Conservation (phyloP, 768 basidiomycete genomes). For the Leccinum variicolor region DNA sequence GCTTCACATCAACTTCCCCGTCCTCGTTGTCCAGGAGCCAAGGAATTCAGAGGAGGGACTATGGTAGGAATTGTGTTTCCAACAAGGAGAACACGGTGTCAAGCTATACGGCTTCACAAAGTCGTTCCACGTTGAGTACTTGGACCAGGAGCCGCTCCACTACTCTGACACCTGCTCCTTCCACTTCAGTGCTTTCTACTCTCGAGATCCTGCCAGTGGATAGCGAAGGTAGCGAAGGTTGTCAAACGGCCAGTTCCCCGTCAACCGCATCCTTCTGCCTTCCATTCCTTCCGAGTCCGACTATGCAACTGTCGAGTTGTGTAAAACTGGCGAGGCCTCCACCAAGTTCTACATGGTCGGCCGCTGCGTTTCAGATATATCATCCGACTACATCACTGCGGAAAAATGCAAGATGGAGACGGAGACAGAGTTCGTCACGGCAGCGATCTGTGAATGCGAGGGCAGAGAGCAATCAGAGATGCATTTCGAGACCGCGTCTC, state of each 20-base stretch:
- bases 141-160: conserved; percentile 33
- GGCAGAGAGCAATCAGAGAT: conserved; percentile 40
- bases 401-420: conserved; percentile 42
- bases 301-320: conserved; percentile 40
- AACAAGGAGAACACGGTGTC: conserved; percentile 56
- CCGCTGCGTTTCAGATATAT: conserved; percentile 37
- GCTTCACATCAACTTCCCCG: conserved; percentile 41
- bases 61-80: conserved; percentile 37
- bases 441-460: conserved; percentile 38
- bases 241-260: conserved; percentile 41
- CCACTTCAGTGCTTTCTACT: conserved; percentile 25
- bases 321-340: conserved; percentile 39
- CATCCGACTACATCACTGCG: conserved; percentile 51
- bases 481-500: conserved; percentile 46
- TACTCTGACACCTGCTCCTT: conserved; percentile 32
- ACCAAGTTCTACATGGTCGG: conserved; percentile 50
- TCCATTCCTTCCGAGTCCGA: conserved; percentile 57
- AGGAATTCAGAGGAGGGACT: conserved; percentile 52
- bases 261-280: conserved; percentile 53
- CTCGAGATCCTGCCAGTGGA: conserved; percentile 31
- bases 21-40: conserved; percentile 56
- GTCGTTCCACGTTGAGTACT: conserved; percentile 31
- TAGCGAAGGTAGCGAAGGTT: conserved; percentile 49
- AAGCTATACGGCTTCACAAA: conserved; percentile 32
- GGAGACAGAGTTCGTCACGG: conserved; percentile 46